Evolutionary conservation across 2,329 filamentous ascomycete genomes (phyloP), one percentile per base, ranked within the genome.

Genomic region (Didymella lethalis): DNA sequence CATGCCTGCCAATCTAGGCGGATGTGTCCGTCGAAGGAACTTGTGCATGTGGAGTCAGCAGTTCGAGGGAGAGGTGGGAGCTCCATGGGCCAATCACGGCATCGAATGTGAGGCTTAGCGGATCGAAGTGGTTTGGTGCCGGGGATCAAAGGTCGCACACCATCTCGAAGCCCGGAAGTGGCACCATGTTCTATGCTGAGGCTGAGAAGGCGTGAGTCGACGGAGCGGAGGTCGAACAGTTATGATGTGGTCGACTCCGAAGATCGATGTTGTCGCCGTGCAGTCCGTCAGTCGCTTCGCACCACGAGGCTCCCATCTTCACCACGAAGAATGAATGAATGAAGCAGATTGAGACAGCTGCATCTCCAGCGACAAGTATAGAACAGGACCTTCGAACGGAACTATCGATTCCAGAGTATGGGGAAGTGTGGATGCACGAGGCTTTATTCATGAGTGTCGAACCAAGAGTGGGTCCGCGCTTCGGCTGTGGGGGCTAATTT

Each of bases 401-500:
- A 47, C 56, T 59, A 59, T 59, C 34, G 56, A 25, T 28, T 41
- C 56, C 56, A 47, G 34, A 36, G 32, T 46, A 29, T 29, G 46
- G 56, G 56, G 26, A 54, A 32, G 50, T 49, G 25, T 50, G 44
- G 18, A 54, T 59, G 56, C 50, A 59, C 41, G 41, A 54, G 50
- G 50, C 50, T 59, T 20, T 31, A 38, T 36, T 43, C 25, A 43
- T n/a, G 32, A 47, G 10, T 14, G 26, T 28, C 40, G 32, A 45
- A 50, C 56, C 56, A 46, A 54, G 34, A 43, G 41, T 23, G 14
- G 50, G 50, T 51, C 49, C 46, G 31, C 40, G 43, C n/a, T 43
- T 29, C 43, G 54, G 48, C 45, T 46, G 38, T 46, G 56, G 50
- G 51, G 50, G 56, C 56, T 59, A 59, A 54, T 43, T 59, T 59